phyloP scores from a whole-genome alignment of 805 yeast species.

The Yarrowia porcina region DNA sequence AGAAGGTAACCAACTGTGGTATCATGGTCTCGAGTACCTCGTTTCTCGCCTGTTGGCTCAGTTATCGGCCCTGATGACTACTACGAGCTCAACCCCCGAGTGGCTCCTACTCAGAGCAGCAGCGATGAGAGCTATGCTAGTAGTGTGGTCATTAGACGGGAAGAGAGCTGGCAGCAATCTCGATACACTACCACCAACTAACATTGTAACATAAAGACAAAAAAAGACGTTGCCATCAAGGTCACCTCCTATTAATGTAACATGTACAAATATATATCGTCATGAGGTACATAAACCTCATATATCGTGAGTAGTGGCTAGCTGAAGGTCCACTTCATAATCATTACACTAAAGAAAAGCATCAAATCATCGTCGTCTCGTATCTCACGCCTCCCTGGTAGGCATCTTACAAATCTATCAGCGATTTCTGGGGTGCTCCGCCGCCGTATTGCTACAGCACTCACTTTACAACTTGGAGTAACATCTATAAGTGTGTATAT shows the following conservation, averaged over 20 bases:
- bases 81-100: constrained; percentile 3
- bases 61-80: constrained; percentile 11
- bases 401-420: constrained; percentile 22
- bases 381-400: not conserved
- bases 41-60: constrained; percentile 11
- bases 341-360: constrained; percentile 25
- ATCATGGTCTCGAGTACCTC: constrained; percentile 3
- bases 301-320: not conserved
- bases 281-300: no score
- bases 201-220: not conserved
- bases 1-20: no score
- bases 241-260: not conserved
- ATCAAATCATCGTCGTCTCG: constrained; percentile 15
- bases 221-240: not conserved
- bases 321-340: constrained; percentile 9
- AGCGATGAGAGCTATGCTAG: constrained; percentile 21
- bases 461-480: no score
- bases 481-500: no score
- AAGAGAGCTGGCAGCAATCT: not conserved
- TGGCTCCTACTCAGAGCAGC: not conserved
- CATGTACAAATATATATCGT: no score
- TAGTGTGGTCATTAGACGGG: constrained; percentile 12
- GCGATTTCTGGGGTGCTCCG: constrained; percentile 21
- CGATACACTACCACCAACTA: not conserved
- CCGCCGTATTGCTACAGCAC: constrained; percentile 20